These are phyloP conservation scores for Cryptosporidium felis DNA, from an alignment of 169 alveolate species.

Conservation along the genomic window DNA sequence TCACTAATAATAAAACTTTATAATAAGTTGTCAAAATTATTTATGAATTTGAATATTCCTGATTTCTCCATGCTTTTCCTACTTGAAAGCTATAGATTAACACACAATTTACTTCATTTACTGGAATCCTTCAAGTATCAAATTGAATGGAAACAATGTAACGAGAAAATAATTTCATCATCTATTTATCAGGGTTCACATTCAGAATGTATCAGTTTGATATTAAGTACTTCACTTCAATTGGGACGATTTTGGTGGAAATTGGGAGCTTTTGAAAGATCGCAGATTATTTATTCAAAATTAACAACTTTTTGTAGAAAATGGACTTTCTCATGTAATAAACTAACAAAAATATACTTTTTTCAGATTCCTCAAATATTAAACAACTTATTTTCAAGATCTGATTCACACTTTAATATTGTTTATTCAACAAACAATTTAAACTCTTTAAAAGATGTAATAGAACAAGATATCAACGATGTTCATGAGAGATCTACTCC, in stretches of 20 bases:
- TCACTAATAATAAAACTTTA: background rate
- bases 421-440: background rate
- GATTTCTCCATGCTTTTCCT: conserved; percentile 7
- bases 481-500: background rate
- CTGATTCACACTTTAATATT: conserved; percentile 3
- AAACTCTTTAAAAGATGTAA: background rate
- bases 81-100: conserved; percentile 16
- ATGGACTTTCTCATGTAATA: conserved; percentile 27
- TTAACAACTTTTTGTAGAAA: background rate
- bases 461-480: background rate
- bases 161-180: background rate
- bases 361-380: conserved; percentile 13
- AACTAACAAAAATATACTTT: background rate
- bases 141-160: background rate
- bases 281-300: background rate
- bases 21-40: conserved; percentile 5
- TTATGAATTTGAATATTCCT: conserved; percentile 3
- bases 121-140: background rate
- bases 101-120: background rate
- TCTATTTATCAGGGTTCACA: background rate
- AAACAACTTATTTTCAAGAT: background rate
- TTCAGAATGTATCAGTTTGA: background rate
- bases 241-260: conserved; percentile 48
- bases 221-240: background rate
- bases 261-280: conserved; percentile 54